Conservation (phyloP, 208 protist species). For the Leptomonas pyrrhocoris region DNA sequence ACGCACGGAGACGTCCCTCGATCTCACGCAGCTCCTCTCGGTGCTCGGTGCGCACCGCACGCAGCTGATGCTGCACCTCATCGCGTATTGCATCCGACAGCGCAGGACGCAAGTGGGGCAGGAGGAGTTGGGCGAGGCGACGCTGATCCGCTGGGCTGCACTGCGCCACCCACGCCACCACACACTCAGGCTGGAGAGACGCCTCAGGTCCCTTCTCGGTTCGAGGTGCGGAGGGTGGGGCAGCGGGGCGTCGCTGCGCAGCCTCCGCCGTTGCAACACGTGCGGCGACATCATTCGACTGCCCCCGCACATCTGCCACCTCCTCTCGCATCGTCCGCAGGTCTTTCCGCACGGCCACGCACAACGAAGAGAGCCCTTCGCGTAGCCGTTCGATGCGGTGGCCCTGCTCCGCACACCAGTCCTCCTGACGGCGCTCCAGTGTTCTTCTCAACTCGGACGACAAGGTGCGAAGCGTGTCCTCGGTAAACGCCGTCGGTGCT, state of each 20-base stretch:
- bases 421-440: slow-evolving; percentile 11
- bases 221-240: neutral
- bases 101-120: slow-evolving; percentile 29
- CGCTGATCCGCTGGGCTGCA: slow-evolving; percentile 27
- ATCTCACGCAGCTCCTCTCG: slow-evolving; percentile 14
- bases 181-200: slow-evolving; percentile 2
- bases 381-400: slow-evolving; percentile 46
- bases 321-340: slow-evolving; percentile 43
- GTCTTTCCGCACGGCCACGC: slow-evolving; percentile 67
- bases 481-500: neutral
- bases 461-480: neutral
- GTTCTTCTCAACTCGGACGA: neutral
- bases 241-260: neutral
- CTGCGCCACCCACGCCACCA: slow-evolving; percentile 28
- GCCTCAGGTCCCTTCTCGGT: neutral
- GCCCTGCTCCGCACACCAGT: slow-evolving; percentile 14
- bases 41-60: neutral
- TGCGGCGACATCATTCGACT: neutral
- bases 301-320: slow-evolving; percentile 2
- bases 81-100: slow-evolving; percentile 15
- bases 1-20: slow-evolving; percentile 21
- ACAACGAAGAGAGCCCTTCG: slow-evolving; percentile 66
- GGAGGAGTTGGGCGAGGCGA: slow-evolving; percentile 24
- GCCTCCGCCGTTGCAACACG: neutral
- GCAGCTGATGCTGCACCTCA: slow-evolving; percentile 17